Conservation (phyloP, 345 rosid genomes). For the Sonneratia caseolaris region DNA sequence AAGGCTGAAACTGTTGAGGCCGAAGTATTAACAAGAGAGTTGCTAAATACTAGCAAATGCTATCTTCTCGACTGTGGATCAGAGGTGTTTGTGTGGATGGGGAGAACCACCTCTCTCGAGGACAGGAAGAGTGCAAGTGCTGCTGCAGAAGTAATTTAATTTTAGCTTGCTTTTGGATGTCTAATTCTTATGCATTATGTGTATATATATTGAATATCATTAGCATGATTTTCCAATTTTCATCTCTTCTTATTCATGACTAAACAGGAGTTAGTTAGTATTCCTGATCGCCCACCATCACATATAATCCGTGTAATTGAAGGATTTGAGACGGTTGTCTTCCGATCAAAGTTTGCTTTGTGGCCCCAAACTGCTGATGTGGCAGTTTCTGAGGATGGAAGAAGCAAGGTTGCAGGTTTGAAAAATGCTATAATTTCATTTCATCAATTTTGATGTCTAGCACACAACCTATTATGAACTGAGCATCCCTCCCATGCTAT, state of each 20-base stretch:
- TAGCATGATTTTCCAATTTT: slow-evolving; percentile 2
- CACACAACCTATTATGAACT: neutral
- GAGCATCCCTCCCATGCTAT: slow-evolving; percentile 4
- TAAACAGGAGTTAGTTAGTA: slow-evolving; percentile 53
- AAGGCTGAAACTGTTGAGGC: slow-evolving; percentile 56
- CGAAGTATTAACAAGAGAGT: slow-evolving; percentile 63
- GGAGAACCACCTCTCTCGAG: slow-evolving; percentile 70
- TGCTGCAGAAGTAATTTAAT: slow-evolving; percentile 60
- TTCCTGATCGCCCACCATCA: slow-evolving; percentile 45
- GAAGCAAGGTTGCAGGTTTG: slow-evolving; percentile 98
- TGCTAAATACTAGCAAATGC: slow-evolving; percentile 71
- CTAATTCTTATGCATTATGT: neutral
- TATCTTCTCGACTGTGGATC: slow-evolving; percentile 75
- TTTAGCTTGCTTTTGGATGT: neutral
- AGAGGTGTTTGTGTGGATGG: slow-evolving; percentile 95
- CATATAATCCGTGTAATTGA: slow-evolving; percentile 79
- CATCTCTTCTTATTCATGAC: neutral
- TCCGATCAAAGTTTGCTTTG: slow-evolving; percentile 77
- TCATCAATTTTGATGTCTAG: neutral
- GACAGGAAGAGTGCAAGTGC: slow-evolving; percentile 78
- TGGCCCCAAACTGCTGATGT: slow-evolving; percentile 65
- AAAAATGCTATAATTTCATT: neutral
- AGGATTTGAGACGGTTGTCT: slow-evolving; percentile 92
- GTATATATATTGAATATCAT: neutral
- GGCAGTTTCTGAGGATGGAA: slow-evolving; percentile 83